Percentiles rank a stretch among this genome's conserved stretches.
These are phyloP conservation scores for Pichia eremophila DNA, from an alignment of 805 yeast genomes.

Conservation along the genomic window DNA sequence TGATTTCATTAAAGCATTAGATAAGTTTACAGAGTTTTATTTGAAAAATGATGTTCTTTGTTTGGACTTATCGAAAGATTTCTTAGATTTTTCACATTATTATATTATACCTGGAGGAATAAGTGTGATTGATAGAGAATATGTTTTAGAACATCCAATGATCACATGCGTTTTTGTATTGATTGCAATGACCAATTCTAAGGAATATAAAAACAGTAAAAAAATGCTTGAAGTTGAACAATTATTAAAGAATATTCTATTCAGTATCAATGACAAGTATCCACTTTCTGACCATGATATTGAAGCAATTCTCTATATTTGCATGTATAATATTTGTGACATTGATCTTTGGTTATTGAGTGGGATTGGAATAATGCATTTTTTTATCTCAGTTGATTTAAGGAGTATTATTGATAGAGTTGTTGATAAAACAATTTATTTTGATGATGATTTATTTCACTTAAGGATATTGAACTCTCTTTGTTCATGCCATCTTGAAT, in stretches of 20 bases:
- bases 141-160: constrained; percentile 43
- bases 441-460: constrained; percentile 39
- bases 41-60: constrained; percentile 34
- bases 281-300: constrained; percentile 52
- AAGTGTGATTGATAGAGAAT: constrained; percentile 35
- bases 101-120: constrained; percentile 58
- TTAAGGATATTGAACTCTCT: constrained; percentile 44
- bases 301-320: constrained; percentile 48
- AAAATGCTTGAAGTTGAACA: constrained; percentile 39
- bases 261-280: constrained; percentile 29
- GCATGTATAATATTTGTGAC: constrained; percentile 36
- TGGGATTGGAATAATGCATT: constrained; percentile 41
- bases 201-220: constrained; percentile 37
- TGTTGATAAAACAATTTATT: constrained; percentile 19
- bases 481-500: constrained; percentile 42
- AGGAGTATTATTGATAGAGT: constrained; percentile 30
- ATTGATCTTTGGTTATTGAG: constrained; percentile 46
- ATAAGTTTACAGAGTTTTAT: constrained; percentile 39
- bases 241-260: constrained; percentile 40
- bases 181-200: constrained; percentile 49
- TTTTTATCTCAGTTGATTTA: constrained; percentile 38
- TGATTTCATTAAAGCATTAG: constrained; percentile 28
- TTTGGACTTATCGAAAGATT: constrained; percentile 36
- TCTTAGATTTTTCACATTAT: constrained; percentile 43
- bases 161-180: constrained; percentile 45